Evolutionary conservation across 2,329 filamentous ascomycete species (phyloP).

Genomic region (Colletotrichum sp.): DNA sequence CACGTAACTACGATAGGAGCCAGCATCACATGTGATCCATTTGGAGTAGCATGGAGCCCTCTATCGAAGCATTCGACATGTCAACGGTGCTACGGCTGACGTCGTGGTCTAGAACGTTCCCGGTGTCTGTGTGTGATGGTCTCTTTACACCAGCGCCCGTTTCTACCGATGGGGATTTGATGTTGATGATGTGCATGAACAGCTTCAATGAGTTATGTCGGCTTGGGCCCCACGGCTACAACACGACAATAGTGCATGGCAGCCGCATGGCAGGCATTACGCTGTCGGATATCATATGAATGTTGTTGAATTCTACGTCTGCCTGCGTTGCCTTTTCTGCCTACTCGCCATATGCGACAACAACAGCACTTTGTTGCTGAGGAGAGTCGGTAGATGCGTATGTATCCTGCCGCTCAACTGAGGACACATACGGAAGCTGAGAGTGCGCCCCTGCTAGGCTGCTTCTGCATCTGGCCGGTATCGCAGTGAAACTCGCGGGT

Average conservation of each 20-base stretch:
- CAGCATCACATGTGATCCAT: conserved; percentile 9
- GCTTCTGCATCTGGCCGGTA: conserved; percentile 1
- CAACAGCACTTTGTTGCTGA: not conserved
- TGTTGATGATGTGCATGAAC: conserved; percentile 9
- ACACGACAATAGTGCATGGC: not conserved
- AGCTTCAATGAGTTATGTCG: not conserved
- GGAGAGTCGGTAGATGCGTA: not conserved
- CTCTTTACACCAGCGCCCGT: not conserved
- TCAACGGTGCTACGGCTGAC: not conserved
- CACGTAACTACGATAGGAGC: not conserved
- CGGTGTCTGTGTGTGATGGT: not conserved
- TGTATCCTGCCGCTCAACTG: not conserved
- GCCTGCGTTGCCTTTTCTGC: not conserved
- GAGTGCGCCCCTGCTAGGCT: not conserved
- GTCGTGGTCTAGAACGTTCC: not conserved
- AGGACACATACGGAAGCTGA: not conserved
- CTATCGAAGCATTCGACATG: not conserved
- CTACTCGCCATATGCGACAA: not conserved
- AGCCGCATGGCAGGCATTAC: not conserved
- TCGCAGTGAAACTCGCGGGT: not conserved
- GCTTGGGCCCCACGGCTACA: not conserved
- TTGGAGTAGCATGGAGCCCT: not conserved
- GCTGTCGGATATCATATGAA: not conserved
- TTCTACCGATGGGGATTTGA: not conserved
- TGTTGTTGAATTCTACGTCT: not conserved